Evolutionary conservation across 148 eudicot species (phyloP).

Genomic region (Chenopodium album): DNA sequence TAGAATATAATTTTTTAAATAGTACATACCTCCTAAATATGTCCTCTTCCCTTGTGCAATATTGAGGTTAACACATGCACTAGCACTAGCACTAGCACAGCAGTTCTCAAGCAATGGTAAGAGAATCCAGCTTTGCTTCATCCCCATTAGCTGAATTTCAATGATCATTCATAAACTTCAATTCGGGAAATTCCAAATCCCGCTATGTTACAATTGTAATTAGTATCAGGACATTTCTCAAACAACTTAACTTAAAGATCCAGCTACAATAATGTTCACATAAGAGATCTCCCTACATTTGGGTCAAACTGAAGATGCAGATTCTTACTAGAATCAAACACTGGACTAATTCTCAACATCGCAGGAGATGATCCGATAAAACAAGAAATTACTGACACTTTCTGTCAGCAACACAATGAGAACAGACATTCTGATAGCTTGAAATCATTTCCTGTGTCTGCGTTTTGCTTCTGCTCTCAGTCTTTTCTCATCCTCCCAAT

Average conservation of each 20-base stretch:
- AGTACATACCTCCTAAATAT: no score
- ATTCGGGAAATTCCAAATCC: neutral
- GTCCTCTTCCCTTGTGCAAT: neutral
- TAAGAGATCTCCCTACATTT: neutral
- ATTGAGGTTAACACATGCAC: neutral
- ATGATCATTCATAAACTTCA: neutral
- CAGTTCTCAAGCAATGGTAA: neutral
- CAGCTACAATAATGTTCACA: neutral
- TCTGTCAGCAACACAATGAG: neutral
- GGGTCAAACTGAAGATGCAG: neutral
- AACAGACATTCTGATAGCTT: neutral
- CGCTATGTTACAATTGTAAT: neutral
- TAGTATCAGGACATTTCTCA: neutral
- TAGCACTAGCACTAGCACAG: neutral
- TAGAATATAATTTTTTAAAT: no score
- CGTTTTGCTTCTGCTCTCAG: constrained; percentile 92
- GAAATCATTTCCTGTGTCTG: constrained; percentile 71
- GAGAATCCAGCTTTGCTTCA: neutral
- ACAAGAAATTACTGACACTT: neutral
- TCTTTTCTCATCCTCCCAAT: constrained; percentile 97
- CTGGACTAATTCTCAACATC: neutral
- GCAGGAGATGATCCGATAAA: neutral
- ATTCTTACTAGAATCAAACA: neutral
- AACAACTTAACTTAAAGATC: neutral
- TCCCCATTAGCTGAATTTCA: neutral